Evolutionary conservation across 202 grass and related monocot species (phyloP), one percentile per base, ranked within the genome.

Genomic region (Panicum virgatum): DNA sequence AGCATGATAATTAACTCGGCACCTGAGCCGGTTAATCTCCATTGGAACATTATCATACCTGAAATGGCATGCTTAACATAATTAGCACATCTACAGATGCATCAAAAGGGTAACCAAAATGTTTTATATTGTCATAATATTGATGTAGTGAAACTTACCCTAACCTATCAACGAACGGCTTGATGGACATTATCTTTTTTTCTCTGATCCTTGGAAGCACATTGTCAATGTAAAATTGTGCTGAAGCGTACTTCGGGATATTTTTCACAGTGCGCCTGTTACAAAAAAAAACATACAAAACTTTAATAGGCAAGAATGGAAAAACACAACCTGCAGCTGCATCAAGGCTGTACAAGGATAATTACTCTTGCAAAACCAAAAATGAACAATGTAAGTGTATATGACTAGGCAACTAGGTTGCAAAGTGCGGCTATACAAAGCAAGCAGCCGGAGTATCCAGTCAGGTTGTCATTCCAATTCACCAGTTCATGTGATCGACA

Each of bases 41-140:
- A 87, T 89, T 73, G 96, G 96, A 88, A 98, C 96, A 90, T 96
- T 96, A 76, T 93, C 96, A 93, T 98, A 98, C 75, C 96, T 98
- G 72, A 76, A 82, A 94, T 57, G 5, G 22, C 42, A 66, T 52
- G 44, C 18, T 38, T 64, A 67, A 75, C 36, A 69, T 44, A 57
- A 29, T 67, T 26, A 86, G 53, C 32, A 74, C 14, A 37, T 50
- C 38, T 66, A 30, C 53, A 81, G 22, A 64, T 34, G 22, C 48
- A 84, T 39, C 53, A 65, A 25, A 44, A 65, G 22, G 22, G 62
- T 51, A 34, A 0, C 77, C 20, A 62, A 72, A 69, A 60, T 26
- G 46, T 51, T 54, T 40, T 40, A 79, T 43, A 80, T 9, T 43
- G 77, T 11, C 47, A 60, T 80, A 38, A 60, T 80, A 38, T 77